Conservation (phyloP, 306 rosid species). For the Vachellia pachyceras region DNA sequence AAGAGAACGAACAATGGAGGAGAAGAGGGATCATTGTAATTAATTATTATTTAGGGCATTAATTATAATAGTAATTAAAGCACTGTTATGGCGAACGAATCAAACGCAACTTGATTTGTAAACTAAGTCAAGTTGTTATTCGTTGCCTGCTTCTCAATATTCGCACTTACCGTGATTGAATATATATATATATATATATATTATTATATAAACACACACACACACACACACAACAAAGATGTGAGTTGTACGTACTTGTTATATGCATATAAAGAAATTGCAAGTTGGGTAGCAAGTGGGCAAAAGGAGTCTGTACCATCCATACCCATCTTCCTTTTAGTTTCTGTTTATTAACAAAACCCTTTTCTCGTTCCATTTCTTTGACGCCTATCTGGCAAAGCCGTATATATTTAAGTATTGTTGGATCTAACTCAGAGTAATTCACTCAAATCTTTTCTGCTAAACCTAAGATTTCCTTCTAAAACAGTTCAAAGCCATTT, state of each 20-base stretch:
- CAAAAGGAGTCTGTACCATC: slow-evolving; percentile 34
- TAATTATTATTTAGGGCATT: neutral
- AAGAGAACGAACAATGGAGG: neutral
- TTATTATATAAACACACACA: no score
- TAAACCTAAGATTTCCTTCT: no score
- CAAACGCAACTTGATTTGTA: slow-evolving; percentile 49
- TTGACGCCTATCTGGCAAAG: no score
- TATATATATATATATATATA: neutral
- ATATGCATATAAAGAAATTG: slow-evolving; percentile 19
- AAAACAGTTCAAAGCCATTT: no score
- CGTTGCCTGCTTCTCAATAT: slow-evolving; percentile 31
- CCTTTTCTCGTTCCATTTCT: no score
- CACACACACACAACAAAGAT: neutral
- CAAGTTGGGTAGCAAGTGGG: slow-evolving; percentile 74
- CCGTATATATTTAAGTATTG: no score
- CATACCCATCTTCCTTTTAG: neutral
- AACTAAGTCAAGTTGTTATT: slow-evolving; percentile 55
- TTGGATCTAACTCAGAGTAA: no score
- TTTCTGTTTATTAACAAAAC: neutral
- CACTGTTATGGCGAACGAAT: slow-evolving; percentile 37
- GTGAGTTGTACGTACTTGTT: slow-evolving; percentile 5
- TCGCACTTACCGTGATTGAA: neutral
- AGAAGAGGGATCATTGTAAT: neutral
- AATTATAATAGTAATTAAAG: slow-evolving; percentile 24
- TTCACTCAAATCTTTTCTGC: no score